Evolutionary conservation across 495 filamentous ascomycete genomes (phyloP).

Genomic region (Extremus antarcticus): DNA sequence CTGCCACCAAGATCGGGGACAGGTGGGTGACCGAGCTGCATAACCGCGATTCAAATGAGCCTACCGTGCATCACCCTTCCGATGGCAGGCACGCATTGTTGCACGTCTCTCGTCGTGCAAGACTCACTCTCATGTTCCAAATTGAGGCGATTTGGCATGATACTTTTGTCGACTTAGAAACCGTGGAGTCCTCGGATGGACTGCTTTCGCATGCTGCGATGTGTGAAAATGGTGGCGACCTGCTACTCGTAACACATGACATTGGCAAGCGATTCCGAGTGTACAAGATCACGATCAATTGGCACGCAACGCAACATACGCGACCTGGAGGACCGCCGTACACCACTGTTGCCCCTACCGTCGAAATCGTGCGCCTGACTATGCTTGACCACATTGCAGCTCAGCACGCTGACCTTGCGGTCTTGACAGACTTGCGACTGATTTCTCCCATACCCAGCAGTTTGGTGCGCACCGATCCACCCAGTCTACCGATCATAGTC

Average conservation of each 20-base stretch:
- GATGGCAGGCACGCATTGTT: constrained; percentile 5
- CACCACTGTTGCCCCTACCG: constrained; percentile 7
- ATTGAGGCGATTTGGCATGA: constrained; percentile 42
- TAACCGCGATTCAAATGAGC: background rate
- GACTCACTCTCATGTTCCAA: constrained; percentile 12
- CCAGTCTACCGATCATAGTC: constrained; percentile 47
- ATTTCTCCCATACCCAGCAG: constrained; percentile 43
- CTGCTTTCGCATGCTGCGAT: constrained; percentile 72
- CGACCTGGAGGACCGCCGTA: constrained; percentile 1
- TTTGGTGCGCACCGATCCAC: constrained; percentile 32
- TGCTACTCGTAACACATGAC: constrained; percentile 28
- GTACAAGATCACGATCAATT: constrained; percentile 30
- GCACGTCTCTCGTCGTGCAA: background rate
- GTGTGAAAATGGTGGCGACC: constrained; percentile 48
- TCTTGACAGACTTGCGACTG: constrained; percentile 56
- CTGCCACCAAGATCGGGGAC: constrained; percentile 29
- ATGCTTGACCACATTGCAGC: constrained; percentile 27
- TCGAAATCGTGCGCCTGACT: constrained; percentile 21
- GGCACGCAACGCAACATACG: constrained; percentile 23
- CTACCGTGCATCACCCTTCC: constrained; percentile 9
- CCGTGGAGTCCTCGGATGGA: constrained; percentile 53
- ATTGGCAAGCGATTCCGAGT: constrained; percentile 21
- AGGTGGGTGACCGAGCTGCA: constrained; percentile 5
- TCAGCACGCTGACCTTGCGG: constrained; percentile 27
- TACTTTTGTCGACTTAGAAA: constrained; percentile 56